These are phyloP conservation scores for Teratosphaeria pseudoeucalypti DNA, from an alignment of 2,329 filamentous ascomycete species.

Conservation along the genomic window DNA sequence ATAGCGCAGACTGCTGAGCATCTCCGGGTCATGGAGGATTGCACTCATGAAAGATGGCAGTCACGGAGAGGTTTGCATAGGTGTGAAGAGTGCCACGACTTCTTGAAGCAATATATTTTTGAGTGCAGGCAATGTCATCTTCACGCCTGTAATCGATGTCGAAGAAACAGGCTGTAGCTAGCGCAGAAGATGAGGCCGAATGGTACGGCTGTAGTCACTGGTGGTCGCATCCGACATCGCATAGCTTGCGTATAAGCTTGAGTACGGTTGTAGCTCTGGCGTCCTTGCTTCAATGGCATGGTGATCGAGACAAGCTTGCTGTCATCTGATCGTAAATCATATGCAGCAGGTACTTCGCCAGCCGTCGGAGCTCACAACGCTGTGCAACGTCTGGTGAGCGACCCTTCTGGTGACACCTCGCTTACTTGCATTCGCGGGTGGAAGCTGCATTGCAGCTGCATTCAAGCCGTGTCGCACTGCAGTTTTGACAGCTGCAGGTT, in stretches of 20 bases:
- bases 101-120: constrained; percentile 32
- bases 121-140: constrained; percentile 34
- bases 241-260: neutral
- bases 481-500: neutral
- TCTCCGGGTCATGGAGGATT: constrained; percentile 32
- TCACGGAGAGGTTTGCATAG: constrained; percentile 22
- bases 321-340: neutral
- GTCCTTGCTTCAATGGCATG: neutral
- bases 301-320: neutral
- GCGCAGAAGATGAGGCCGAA: neutral
- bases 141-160: constrained; percentile 38
- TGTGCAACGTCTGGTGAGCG: neutral
- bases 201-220: neutral
- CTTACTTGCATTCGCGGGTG: neutral
- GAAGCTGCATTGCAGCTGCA: neutral
- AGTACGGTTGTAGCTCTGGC: neutral
- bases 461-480: neutral
- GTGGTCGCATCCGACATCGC: neutral
- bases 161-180: constrained; percentile 31
- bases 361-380: neutral
- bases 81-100: constrained; percentile 38
- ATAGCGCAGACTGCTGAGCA: constrained; percentile 17
- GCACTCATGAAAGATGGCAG: constrained; percentile 30
- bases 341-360: neutral
- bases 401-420: neutral